Percentiles rank a stretch among this genome's conserved stretches.
Evolutionary conservation across 495 filamentous ascomycete species (phyloP).

Genomic region (Rhypophila decipiens): DNA sequence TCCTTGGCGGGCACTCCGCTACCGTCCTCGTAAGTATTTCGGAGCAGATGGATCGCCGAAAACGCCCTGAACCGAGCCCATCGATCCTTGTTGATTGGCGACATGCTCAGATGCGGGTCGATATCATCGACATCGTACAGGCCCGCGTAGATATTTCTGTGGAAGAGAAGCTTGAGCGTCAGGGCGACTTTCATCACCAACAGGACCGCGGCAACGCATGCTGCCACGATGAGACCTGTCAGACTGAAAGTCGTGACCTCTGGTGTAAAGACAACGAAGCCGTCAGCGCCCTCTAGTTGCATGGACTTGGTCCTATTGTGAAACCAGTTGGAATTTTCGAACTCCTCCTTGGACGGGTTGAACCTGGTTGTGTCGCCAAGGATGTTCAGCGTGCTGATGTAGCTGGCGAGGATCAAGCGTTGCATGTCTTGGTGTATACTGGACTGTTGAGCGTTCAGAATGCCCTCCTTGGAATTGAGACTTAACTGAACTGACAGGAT

Average conservation of each 20-base stretch:
- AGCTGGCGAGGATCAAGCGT: conserved; percentile 1
- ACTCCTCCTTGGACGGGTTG: not conserved
- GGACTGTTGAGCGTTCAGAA: not conserved
- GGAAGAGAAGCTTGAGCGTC: not conserved
- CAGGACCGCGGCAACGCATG: not conserved
- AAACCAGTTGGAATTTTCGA: not conserved
- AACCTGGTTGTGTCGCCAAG: not conserved
- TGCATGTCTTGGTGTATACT: conserved; percentile 3
- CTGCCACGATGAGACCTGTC: not conserved
- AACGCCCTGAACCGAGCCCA: conserved; percentile 10
- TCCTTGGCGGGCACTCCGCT: conserved; percentile 5
- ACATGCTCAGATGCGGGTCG: conserved; percentile 1
- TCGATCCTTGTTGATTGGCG: conserved; percentile 5
- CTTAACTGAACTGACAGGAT: not conserved
- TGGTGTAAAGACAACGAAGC: conserved; percentile 2
- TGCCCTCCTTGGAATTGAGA: not conserved
- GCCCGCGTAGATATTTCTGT: not conserved
- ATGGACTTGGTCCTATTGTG: not conserved
- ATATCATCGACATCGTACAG: not conserved
- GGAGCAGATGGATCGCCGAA: conserved; percentile 5
- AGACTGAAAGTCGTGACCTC: conserved; percentile 5
- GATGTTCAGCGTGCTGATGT: conserved; percentile 2
- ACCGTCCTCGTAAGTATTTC: conserved; percentile 8
- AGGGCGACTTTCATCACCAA: not conserved
- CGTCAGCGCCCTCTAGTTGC: not conserved